These are phyloP conservation scores for Hymenoscyphus fructigenus DNA, from an alignment of 2,329 filamentous ascomycete genomes.

Conservation along the genomic window DNA sequence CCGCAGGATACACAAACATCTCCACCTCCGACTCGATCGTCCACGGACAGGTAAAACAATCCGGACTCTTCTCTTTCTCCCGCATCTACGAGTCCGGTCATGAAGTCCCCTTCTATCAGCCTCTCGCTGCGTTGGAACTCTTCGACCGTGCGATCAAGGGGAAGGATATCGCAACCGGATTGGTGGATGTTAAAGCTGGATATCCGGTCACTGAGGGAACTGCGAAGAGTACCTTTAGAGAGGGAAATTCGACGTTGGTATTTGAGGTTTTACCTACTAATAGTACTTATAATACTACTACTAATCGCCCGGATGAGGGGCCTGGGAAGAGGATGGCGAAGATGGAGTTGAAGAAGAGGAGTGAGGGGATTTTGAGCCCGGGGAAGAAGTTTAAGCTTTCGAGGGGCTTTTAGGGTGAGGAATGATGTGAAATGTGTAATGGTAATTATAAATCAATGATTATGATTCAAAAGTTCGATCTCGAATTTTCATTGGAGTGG, in stretches of 20 bases:
- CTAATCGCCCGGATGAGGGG: slow-evolving; percentile 41
- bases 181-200: slow-evolving; percentile 43
- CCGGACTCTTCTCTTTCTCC: slow-evolving; percentile 67
- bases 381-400: slow-evolving; percentile 9
- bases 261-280: slow-evolving; percentile 42
- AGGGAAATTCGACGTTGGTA: slow-evolving; percentile 41
- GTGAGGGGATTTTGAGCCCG: not conserved
- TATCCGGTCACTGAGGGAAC: slow-evolving; percentile 27
- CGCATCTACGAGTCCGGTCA: slow-evolving; percentile 62
- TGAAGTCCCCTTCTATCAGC: slow-evolving; percentile 54
- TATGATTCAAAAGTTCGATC: too few relatives aligned
- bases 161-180: slow-evolving; percentile 51
- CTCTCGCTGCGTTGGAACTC: slow-evolving; percentile 49
- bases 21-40: slow-evolving; percentile 63
- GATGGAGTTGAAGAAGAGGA: slow-evolving; percentile 6
- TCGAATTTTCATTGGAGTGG: too few relatives aligned
- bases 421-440: too few relatives aligned
- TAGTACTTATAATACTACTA: slow-evolving; percentile 49
- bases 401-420: not conserved
- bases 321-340: not conserved
- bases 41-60: slow-evolving; percentile 71
- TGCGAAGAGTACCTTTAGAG: slow-evolving; percentile 26
- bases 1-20: slow-evolving; percentile 70
- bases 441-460: too few relatives aligned
- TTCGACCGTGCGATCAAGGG: slow-evolving; percentile 51